Conservation (phyloP, 1,284 basidiomycete genomes). For the Golubevia pallescens region DNA sequence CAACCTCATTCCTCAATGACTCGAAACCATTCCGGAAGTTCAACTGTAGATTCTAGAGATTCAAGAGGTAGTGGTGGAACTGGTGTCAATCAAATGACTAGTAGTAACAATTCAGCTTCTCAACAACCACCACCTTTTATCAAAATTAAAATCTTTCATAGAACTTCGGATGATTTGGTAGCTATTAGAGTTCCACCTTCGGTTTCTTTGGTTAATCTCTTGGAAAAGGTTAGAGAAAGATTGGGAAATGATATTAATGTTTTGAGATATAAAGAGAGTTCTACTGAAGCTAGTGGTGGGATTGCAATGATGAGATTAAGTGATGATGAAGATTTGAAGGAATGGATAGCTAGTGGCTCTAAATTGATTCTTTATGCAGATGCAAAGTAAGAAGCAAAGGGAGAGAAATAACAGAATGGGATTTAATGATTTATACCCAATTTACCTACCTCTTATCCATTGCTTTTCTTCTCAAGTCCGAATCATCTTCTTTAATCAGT, state of each 20-base stretch:
- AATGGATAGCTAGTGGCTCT: conserved; percentile 83
- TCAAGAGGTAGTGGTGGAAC: conserved; percentile 23
- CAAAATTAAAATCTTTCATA: conserved; percentile 97
- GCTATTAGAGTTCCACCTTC: conserved; percentile 97
- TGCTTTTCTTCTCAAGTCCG: no score
- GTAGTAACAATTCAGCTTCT: neutral
- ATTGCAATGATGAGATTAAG: conserved; percentile 71
- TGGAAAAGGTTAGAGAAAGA: conserved; percentile 87
- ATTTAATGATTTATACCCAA: no score
- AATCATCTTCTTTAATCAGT: no score
- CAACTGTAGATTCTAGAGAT: conserved; percentile 18
- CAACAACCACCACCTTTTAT: conserved; percentile 73
- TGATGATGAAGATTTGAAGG: conserved; percentile 75
- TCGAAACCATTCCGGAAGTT: conserved; percentile 2
- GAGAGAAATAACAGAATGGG: no score
- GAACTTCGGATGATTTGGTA: conserved; percentile 87
- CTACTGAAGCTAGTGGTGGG: conserved; percentile 9
- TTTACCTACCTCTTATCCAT: no score
- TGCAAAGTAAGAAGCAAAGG: neutral
- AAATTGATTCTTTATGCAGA: conserved; percentile 86
- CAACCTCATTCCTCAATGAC: conserved; percentile 4
- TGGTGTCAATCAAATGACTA: neutral
- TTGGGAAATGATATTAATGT: conserved; percentile 77
- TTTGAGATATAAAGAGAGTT: conserved; percentile 77
- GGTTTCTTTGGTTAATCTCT: conserved; percentile 81